Percentiles rank a stretch among this genome's conserved stretches.
Evolutionary conservation across 1,139 yeast genomes (phyloP).

Genomic region (Yamadazyma membranifaciens): DNA sequence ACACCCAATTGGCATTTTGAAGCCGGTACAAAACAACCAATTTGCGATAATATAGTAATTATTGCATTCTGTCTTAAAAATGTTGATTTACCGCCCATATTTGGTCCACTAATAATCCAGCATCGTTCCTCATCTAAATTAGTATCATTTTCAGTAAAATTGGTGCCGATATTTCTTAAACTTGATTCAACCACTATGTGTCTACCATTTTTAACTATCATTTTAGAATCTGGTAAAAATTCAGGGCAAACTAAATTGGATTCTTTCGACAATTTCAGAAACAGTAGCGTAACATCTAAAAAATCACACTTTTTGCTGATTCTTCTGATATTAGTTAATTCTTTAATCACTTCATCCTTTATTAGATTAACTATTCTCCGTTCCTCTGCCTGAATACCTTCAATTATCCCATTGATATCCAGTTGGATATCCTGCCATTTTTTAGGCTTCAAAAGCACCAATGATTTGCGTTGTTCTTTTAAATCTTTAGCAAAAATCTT

Average conservation of each 20-base stretch:
- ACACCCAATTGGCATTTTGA: constrained; percentile 66
- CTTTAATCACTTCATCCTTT: constrained; percentile 34
- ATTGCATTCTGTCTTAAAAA: constrained; percentile 85
- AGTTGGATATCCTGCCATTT: constrained; percentile 35
- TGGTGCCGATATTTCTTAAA: constrained; percentile 44
- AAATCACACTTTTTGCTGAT: constrained; percentile 55
- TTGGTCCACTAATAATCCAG: constrained; percentile 92
- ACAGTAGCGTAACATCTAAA: constrained; percentile 71
- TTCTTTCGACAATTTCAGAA: constrained; percentile 69
- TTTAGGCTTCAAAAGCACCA: constrained; percentile 29
- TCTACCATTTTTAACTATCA: constrained; percentile 62
- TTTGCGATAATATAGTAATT: constrained; percentile 81
- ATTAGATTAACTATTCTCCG: constrained; percentile 41
- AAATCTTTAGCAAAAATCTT: constrained; percentile 19
- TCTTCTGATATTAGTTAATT: constrained; percentile 41
- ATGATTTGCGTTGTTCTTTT: constrained; percentile 28
- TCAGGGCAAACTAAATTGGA: constrained; percentile 63
- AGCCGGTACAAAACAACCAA: constrained; percentile 90
- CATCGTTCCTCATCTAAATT: constrained; percentile 26
- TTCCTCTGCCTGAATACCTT: constrained; percentile 42
- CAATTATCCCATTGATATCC: constrained; percentile 23
- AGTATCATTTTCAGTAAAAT: constrained; percentile 64
- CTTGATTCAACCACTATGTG: constrained; percentile 91
- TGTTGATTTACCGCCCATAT: constrained; percentile 97
- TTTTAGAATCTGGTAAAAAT: constrained; percentile 39